Evolutionary conservation across 331 rosid species (phyloP), one percentile per base, ranked within the genome.

Genomic region (Telfairia occidentalis): DNA sequence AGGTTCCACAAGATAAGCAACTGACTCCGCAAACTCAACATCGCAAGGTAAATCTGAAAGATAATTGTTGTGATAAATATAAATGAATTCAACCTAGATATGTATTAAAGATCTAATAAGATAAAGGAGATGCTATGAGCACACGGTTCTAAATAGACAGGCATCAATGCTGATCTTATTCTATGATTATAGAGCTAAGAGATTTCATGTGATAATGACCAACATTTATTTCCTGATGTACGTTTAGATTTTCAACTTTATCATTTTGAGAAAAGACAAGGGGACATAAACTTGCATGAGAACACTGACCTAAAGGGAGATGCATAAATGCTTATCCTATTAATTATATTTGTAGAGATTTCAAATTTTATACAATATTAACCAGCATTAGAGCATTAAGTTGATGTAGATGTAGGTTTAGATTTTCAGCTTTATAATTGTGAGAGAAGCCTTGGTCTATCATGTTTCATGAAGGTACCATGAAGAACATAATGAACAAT

Each of bases 11-110:
- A 91, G 79, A 83, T 63, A 83, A 58, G 82, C 82, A 40, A 91
- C 91, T 35, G 96, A 90, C 66, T 89, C 83, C 71, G 15, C 82
- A 38, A 94, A 55, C 75, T 74, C 87, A 78, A 94, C 82, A 45
- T 90, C 89, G 55, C 98, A 94, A 60, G 98, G 92, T 77, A 79
- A 78, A 91, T 87, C 98, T 94, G 95, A 81, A 83, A 76, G 26
- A 71, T 60, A 23, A 53, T 71, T 59, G 58, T 63, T 76, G 46
- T 71, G 75, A 70, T 71, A 76, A 80, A 60, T 77, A 77, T 50
- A 71, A 71, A 38, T 63, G 9, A 77, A 82, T 78, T 81, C 73
- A 58, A 42, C 21, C 21, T 32, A 71, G 75, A 70, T 43, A 43
- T 4, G 67, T 57, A 60, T 34, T 37, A 21, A 38, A 71, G 54